Base-by-base conservation (phyloP, 1,284 basidiomycete genomes). In the Pseudozyma sp. region DNA sequence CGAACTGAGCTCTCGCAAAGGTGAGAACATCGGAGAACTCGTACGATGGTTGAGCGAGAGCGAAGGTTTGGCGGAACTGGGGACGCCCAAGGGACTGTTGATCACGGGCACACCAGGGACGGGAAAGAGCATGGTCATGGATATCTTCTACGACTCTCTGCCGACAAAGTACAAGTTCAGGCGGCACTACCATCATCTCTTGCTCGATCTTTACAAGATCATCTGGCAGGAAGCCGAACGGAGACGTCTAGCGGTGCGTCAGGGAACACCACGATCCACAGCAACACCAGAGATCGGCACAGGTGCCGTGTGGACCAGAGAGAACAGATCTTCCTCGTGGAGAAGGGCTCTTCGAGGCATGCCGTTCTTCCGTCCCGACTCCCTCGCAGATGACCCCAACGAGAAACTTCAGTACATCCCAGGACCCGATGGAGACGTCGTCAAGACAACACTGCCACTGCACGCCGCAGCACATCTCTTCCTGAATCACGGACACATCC, bases 141-240 rank as follows among this genome's bases (percentile, higher is more conserved):
- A 91, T 75, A 86, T 91, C 30, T 91, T 91, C 87, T 90, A 88
- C 81, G 85, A 88, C 39, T 85, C 88, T 7, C 78, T 91, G 0
- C 89, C 89, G 0, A 89, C 89, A 0, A 86, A 85, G 2, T 87
- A 87, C 84, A 91, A 92, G 81, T 86, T 87, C 3, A 87, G 90
- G 17, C 88, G 89, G 54, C 90, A 91, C 82, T 91, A 91, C 84
- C 89, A 88, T 81, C 87, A 90, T 63, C 89, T 92, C 69, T 88
- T 91, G 0, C 87, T 92, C 9, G 89, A 89, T 47, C 86, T 92
- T 9, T 92, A 92, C 83, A 88, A 88, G 55, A 87, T 86, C n/a
- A 88, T 89, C 9, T 89, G 88, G 87, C 86, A 88, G 53, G 88
- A 89, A 66, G 88, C 88, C 1, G 86, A 87, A 66, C 83, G 85